phyloP scores from a whole-genome alignment of 768 basidiomycete genomes.

The Amanita phalloides region DNA sequence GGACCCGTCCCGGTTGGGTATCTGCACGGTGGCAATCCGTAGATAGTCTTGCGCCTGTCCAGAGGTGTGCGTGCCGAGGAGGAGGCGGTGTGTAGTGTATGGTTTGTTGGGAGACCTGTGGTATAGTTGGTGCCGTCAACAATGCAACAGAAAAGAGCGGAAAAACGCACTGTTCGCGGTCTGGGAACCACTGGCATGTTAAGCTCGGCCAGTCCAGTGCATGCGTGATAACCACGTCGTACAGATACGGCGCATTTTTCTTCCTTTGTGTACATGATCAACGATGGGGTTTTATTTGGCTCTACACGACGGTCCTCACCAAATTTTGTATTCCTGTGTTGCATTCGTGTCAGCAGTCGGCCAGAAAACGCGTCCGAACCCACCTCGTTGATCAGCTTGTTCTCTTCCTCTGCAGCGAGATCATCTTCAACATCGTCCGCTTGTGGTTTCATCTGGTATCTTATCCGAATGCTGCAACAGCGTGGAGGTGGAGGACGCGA shows the following conservation, averaged over 20 bases:
- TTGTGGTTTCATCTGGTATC: constrained; percentile 32
- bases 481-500: constrained; percentile 19
- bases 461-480: neutral
- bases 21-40: constrained; percentile 89
- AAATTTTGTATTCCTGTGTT: constrained; percentile 74
- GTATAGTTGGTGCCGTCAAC: neutral
- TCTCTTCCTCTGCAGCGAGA: constrained; percentile 75
- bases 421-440: constrained; percentile 72
- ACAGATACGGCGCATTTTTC: constrained; percentile 96
- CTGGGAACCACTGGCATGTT: constrained; percentile 99
- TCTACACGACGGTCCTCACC: constrained; percentile 28
- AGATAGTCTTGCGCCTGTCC: constrained; percentile 90
- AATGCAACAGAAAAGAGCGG: neutral
- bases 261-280: constrained; percentile 42
- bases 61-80: constrained; percentile 96
- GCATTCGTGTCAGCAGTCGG: neutral
- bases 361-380: constrained; percentile 15
- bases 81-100: constrained; percentile 89
- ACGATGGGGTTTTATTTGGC: neutral
- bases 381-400: constrained; percentile 83
- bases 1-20: constrained; percentile 72
- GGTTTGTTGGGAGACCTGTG: constrained; percentile 77
- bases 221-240: constrained; percentile 95
- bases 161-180: constrained; percentile 74
- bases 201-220: constrained; percentile 97